Conservation (phyloP, 2,329 filamentous ascomycete species). For the Daldinia eschscholtzii region DNA sequence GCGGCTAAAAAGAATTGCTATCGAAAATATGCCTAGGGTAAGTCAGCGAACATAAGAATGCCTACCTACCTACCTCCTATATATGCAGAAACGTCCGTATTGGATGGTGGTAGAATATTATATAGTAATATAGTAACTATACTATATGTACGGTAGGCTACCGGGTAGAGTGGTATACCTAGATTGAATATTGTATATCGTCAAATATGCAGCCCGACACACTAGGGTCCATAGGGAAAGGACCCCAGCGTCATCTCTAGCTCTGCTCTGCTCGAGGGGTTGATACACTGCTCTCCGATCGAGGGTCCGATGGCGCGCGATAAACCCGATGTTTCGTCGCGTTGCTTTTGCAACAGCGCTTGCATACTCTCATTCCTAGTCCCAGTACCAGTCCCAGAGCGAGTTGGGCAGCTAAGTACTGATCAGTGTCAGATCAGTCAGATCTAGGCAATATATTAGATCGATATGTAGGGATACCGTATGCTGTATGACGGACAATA, state of each 20-base stretch:
- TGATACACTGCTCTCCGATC: constrained; percentile 28
- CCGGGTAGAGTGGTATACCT: constrained; percentile 7
- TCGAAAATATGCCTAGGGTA: not conserved
- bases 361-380: constrained; percentile 27
- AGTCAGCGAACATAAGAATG: not conserved
- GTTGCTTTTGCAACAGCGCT: constrained; percentile 30
- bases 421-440: constrained; percentile 25
- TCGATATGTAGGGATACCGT: constrained; percentile 22
- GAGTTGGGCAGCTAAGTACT: constrained; percentile 27
- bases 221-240: constrained; percentile 27
- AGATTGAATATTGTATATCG: constrained; percentile 28
- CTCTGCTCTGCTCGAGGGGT: not conserved
- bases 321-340: constrained; percentile 28
- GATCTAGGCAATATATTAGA: constrained; percentile 30
- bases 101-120: constrained; percentile 1
- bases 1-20: constrained; percentile 1
- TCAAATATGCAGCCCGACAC: constrained; percentile 24
- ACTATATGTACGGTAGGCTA: not conserved
- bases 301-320: constrained; percentile 38
- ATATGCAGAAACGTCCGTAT: constrained; percentile 3
- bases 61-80: too few species aligned
- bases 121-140: not conserved
- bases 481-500: constrained; percentile 32
- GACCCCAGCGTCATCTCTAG: constrained; percentile 33
- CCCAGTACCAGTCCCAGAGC: constrained; percentile 18